phyloP scores from a whole-genome alignment of 768 basidiomycete genomes.

The Leccinum ochraceum region DNA sequence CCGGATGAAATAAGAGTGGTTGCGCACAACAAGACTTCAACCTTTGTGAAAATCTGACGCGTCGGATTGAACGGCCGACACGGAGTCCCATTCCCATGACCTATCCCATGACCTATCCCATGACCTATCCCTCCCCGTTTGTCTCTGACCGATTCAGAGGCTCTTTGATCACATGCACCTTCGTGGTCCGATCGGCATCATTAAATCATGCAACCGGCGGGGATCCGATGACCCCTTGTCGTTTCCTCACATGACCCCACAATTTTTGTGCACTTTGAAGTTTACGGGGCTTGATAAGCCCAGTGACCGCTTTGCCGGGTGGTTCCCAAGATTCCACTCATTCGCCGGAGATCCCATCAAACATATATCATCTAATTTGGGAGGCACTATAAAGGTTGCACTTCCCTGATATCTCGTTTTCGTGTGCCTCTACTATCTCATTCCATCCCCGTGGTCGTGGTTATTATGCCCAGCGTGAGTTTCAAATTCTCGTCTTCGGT shows the following conservation, averaged over 20 bases:
- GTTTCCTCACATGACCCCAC: background rate
- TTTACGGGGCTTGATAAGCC: conserved; percentile 6
- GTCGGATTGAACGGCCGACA: no score
- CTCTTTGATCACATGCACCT: background rate
- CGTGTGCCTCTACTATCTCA: background rate
- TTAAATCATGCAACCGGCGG: background rate
- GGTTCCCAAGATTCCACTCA: background rate
- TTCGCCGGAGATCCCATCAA: background rate
- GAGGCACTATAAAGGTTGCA: conserved; percentile 15
- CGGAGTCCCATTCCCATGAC: background rate
- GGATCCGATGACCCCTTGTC: background rate
- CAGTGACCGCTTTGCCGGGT: background rate
- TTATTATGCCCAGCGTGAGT: conserved; percentile 31
- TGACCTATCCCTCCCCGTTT: background rate
- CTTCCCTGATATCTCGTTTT: background rate
- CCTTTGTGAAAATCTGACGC: no score
- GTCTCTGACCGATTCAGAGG: background rate
- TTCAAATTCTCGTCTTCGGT: background rate
- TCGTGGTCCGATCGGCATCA: background rate
- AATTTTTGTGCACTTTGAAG: background rate
- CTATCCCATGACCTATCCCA: no score
- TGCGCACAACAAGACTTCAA: no score
- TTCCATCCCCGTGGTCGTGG: conserved; percentile 1
- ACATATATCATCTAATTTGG: background rate
- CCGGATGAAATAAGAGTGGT: no score